These are phyloP conservation scores for Pterocarpus macrocarpus DNA, from an alignment of 306 rosid genomes.

Conservation along the genomic window DNA sequence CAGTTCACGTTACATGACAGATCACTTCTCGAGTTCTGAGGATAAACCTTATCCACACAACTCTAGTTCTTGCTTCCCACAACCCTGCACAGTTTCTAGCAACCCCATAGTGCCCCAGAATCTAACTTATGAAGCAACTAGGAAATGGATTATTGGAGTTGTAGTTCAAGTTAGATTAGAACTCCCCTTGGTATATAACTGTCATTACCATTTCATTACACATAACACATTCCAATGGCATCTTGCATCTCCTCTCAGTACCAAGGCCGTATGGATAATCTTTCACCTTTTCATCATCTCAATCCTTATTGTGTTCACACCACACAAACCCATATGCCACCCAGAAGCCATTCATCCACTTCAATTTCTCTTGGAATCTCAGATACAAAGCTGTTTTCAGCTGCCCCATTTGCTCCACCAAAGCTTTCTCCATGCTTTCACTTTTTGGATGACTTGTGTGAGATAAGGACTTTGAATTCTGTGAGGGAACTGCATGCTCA, in stretches of 20 bases:
- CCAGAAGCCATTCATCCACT: constrained; percentile 43
- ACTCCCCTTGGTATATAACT: not conserved
- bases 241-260: constrained; percentile 34
- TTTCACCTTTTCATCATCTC: constrained; percentile 50
- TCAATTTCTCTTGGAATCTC: constrained; percentile 49
- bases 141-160: constrained; percentile 6
- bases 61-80: not conserved
- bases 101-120: not conserved
- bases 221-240: constrained; percentile 34
- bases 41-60: constrained; percentile 60
- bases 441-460: constrained; percentile 44
- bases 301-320: constrained; percentile 51
- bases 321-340: constrained; percentile 46
- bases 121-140: not conserved
- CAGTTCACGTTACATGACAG: not conserved
- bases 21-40: not conserved
- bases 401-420: constrained; percentile 47
- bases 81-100: not conserved
- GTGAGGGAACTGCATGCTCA: constrained; percentile 66
- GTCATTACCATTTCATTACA: constrained; percentile 2
- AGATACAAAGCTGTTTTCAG: constrained; percentile 39
- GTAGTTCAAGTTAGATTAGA: not conserved
- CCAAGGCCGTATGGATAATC: constrained; percentile 53
- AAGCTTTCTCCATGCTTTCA: constrained; percentile 44
- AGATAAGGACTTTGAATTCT: constrained; percentile 58